These are phyloP conservation scores for Phymatotrichopsis omnivora DNA, from an alignment of 2,329 filamentous ascomycete genomes.

Conservation along the genomic window DNA sequence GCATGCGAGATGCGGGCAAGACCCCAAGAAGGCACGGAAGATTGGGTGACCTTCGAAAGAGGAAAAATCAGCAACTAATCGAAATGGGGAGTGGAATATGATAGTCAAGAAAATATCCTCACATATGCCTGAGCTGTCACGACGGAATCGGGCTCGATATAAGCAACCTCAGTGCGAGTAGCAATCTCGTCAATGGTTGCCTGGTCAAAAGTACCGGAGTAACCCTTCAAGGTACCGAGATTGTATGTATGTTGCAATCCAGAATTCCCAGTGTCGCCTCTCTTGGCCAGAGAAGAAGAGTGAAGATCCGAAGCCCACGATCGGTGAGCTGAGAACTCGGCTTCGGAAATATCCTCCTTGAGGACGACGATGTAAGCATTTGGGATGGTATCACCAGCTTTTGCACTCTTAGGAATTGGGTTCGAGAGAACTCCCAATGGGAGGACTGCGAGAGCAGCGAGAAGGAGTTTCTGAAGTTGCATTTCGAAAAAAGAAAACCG, in stretches of 20 bases:
- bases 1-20: constrained; percentile 46
- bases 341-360: constrained; percentile 44
- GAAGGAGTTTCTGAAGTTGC: constrained; percentile 20
- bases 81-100: background rate
- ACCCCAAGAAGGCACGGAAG: constrained; percentile 43
- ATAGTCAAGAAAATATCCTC: no score
- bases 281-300: constrained; percentile 2
- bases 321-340: constrained; percentile 44
- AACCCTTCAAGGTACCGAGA: constrained; percentile 74
- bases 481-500: constrained; percentile 8
- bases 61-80: constrained; percentile 1
- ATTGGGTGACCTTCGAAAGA: constrained; percentile 37
- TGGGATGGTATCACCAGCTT: constrained; percentile 42
- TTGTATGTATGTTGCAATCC: constrained; percentile 95
- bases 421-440: constrained; percentile 10
- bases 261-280: constrained; percentile 3
- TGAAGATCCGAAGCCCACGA: constrained; percentile 32
- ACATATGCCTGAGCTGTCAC: constrained; percentile 40
- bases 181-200: constrained; percentile 86
- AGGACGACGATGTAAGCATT: constrained; percentile 57
- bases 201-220: constrained; percentile 92
- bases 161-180: constrained; percentile 69
- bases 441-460: constrained; percentile 17
- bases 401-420: constrained; percentile 28
- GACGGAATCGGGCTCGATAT: constrained; percentile 46